Evolutionary conservation across 306 rosid species (phyloP).

Genomic region (Cucurbita ficifolia): DNA sequence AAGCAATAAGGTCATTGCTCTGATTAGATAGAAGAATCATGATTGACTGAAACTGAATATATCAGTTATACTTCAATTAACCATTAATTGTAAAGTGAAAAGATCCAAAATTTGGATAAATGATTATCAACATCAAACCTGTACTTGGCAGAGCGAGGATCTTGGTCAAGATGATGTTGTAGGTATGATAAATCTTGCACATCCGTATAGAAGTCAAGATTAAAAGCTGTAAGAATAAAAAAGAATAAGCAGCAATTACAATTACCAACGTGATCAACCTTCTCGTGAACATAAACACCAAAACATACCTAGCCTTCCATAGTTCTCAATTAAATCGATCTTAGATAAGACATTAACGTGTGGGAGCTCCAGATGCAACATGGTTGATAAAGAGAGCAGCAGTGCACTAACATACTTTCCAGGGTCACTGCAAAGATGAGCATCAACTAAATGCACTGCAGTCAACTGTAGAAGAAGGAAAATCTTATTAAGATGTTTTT

Average conservation of each 20-base stretch:
- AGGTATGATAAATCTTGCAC: conserved; percentile 82
- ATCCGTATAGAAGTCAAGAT: conserved; percentile 86
- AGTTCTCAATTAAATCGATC: conserved; percentile 85
- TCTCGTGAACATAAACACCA: neutral
- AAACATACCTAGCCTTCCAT: conserved; percentile 66
- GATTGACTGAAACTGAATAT: neutral
- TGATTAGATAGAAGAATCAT: neutral
- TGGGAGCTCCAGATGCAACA: conserved; percentile 89
- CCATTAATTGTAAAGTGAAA: neutral
- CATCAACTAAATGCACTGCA: conserved; percentile 85
- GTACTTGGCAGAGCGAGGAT: conserved; percentile 74
- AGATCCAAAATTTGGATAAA: conserved; percentile 3
- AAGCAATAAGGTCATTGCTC: neutral
- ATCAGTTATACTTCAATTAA: neutral
- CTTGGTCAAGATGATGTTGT: conserved; percentile 63
- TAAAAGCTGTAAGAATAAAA: conserved; percentile 55
- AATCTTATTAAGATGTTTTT: conserved; percentile 16
- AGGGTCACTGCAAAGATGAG: conserved; percentile 95
- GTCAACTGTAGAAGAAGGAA: conserved; percentile 56
- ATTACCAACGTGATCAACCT: neutral
- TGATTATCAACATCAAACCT: conserved; percentile 33
- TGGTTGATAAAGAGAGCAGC: conserved; percentile 77
- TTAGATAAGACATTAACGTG: conserved; percentile 78
- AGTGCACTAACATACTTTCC: conserved; percentile 83
- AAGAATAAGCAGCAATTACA: conserved; percentile 3